These are phyloP conservation scores for Fremontodendron californicum DNA, from an alignment of 345 rosid genomes.

Conservation along the genomic window DNA sequence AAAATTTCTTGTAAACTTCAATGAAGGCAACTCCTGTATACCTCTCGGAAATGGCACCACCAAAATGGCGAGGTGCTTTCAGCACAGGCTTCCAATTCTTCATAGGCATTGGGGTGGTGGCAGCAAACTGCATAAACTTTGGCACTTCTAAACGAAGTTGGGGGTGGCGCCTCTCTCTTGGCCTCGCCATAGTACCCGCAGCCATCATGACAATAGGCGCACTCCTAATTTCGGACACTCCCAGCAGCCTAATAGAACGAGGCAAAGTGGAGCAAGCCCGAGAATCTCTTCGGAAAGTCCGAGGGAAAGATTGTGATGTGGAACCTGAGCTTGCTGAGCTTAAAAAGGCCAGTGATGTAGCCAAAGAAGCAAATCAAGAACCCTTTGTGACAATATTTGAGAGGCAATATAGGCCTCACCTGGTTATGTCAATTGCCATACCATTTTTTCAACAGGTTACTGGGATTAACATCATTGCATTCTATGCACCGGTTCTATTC, in stretches of 20 bases:
- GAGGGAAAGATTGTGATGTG: slow-evolving; percentile 41
- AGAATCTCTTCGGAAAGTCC: slow-evolving; percentile 39
- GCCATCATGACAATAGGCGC: slow-evolving; percentile 66
- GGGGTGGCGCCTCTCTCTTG: slow-evolving; percentile 89
- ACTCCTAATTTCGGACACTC: slow-evolving; percentile 66
- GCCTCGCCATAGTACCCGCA: slow-evolving; percentile 69
- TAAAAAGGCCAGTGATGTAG: slow-evolving; percentile 40
- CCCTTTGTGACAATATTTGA: slow-evolving; percentile 54
- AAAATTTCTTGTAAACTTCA: not conserved
- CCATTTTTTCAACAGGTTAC: slow-evolving; percentile 80
- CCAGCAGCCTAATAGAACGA: slow-evolving; percentile 63
- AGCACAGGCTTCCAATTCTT: slow-evolving; percentile 76
- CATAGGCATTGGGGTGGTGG: slow-evolving; percentile 64
- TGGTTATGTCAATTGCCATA: slow-evolving; percentile 62
- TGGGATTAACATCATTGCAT: slow-evolving; percentile 72
- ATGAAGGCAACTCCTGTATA: slow-evolving; percentile 73
- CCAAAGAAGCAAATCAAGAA: slow-evolving; percentile 41
- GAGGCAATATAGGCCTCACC: slow-evolving; percentile 69
- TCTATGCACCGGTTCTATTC: slow-evolving; percentile 76
- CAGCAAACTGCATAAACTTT: slow-evolving; percentile 59
- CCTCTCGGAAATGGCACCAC: slow-evolving; percentile 78
- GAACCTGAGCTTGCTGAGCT: slow-evolving; percentile 57
- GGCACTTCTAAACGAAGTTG: slow-evolving; percentile 46
- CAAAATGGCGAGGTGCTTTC: slow-evolving; percentile 90
- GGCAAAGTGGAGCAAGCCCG: slow-evolving; percentile 58